Percentiles rank a stretch among this genome's conserved stretches.
Evolutionary conservation across 2,329 filamentous ascomycete species (phyloP).

Genomic region (Aspergillus clavatus): DNA sequence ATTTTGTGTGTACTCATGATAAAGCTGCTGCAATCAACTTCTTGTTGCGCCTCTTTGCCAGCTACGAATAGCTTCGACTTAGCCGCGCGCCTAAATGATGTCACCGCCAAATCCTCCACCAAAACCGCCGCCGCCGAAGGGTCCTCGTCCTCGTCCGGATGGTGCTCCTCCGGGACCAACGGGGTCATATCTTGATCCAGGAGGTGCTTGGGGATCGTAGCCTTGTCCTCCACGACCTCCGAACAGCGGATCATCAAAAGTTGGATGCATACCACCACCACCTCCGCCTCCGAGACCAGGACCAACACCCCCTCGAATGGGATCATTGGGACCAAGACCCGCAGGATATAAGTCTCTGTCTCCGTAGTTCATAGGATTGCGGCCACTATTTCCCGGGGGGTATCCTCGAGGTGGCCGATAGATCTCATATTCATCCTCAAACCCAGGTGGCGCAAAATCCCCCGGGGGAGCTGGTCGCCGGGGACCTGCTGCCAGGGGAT

Average conservation of each 20-base stretch:
- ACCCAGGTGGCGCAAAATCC: conserved; percentile 80
- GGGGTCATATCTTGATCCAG: conserved; percentile 88
- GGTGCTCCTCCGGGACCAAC: conserved; percentile 63
- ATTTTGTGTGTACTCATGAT: not conserved
- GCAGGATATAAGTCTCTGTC: conserved; percentile 84
- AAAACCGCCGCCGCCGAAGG: conserved; percentile 42
- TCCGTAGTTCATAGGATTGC: conserved; percentile 66
- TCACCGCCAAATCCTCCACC: conserved; percentile 40
- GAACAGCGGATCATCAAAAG: conserved; percentile 87
- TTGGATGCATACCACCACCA: conserved; percentile 91
- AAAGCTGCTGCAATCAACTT: not conserved
- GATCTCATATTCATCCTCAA: conserved; percentile 89
- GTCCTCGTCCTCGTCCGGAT: conserved; percentile 41
- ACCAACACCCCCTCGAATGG: conserved; percentile 64
- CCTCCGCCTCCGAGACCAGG: conserved; percentile 58
- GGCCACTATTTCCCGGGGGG: conserved; percentile 40
- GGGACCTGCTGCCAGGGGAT: conserved; percentile 57
- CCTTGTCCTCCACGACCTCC: conserved; percentile 50
- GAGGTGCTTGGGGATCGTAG: conserved; percentile 70
- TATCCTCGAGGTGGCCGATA: conserved; percentile 59
- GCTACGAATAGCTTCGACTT: not conserved
- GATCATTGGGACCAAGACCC: conserved; percentile 79
- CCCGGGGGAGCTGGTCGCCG: conserved; percentile 62
- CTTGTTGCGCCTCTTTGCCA: not conserved
- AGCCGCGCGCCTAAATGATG: conserved; percentile 33